Base-by-base conservation (phyloP, 768 basidiomycete species). In the Phlebiopsis gigantea region DNA sequence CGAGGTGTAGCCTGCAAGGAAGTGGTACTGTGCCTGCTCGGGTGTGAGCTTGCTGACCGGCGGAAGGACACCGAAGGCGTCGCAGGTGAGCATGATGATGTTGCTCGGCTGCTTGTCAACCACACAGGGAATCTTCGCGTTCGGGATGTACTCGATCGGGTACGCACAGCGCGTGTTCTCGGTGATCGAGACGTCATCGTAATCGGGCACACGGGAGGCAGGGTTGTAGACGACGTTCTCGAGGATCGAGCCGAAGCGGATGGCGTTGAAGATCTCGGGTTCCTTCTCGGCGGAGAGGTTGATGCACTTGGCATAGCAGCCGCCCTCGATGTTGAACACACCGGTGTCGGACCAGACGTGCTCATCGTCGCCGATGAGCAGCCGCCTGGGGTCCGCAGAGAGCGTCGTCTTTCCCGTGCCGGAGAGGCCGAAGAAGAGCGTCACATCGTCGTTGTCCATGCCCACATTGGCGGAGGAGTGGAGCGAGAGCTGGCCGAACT, bases 111-210 rank as follows among this genome's bases (percentile, higher is more conserved):
- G 96, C 44, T 79, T 79, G 63, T 89, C 78, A 65, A 93, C 90
- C 43, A 84, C 65, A 74, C 96, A 98, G 25, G 96, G 96, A 65
- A 98, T 91, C 72, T 90, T 82, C 57, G 96, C 95, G 69, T 97
- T 95, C 60, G 90, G 86, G 63, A 99, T 98, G 77, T 77, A 92
- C 69, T 99, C 96, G 72, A 99, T 99, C 9, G 97, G 96, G 75
- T 99, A 98, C 25, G 96, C 95, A 72, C 97, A 99, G 48, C 97
- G 93, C 24, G 97, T 99, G 79, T 99, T 99, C 76, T 99, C 97
- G 10, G 97, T 99, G 74, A 98, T 98, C 71, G 86, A 79, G 63
- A 93, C 79, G 68, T 98, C 97, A 71, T 98, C 90, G 75, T 98
- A 99, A 75, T 99, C 95, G 49, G 97, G 88, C 22, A 75, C 67